These are phyloP conservation scores for Nicotiana otophora DNA, from an alignment of 257 asterid genomes.

Conservation along the genomic window DNA sequence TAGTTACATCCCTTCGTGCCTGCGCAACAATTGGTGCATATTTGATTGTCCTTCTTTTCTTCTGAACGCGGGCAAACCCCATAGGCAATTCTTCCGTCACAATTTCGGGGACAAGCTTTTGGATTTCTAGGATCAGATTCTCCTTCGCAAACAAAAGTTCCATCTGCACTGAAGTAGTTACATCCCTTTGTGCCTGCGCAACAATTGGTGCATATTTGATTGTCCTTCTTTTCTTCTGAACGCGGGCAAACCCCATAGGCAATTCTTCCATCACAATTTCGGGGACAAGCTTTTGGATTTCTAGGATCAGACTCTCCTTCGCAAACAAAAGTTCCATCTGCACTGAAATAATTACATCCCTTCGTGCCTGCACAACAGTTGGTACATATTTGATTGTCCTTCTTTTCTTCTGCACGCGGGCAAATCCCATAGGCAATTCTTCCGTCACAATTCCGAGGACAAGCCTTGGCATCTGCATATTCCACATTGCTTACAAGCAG, in stretches of 20 bases:
- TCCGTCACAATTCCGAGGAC: background rate
- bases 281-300: no score
- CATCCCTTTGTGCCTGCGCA: background rate
- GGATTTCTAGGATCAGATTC: no score
- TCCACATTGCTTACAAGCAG: background rate
- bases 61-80: no score
- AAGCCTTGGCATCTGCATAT: background rate
- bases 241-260: no score
- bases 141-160: background rate
- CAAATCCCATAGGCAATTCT: background rate
- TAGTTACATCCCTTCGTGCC: no score
- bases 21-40: no score
- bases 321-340: conserved; percentile 4
- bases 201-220: no score
- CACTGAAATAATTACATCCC: conserved; percentile 3
- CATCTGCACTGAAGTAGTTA: background rate
- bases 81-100: background rate
- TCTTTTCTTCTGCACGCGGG: background rate
- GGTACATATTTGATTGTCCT: background rate
- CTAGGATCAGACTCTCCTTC: background rate
- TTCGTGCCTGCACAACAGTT: background rate
- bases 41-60: no score
- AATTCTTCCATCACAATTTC: no score
- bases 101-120: no score
- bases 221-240: no score